Conservation (phyloP, 176 grass and related monocot genomes). For the Oryza meridionalis region DNA sequence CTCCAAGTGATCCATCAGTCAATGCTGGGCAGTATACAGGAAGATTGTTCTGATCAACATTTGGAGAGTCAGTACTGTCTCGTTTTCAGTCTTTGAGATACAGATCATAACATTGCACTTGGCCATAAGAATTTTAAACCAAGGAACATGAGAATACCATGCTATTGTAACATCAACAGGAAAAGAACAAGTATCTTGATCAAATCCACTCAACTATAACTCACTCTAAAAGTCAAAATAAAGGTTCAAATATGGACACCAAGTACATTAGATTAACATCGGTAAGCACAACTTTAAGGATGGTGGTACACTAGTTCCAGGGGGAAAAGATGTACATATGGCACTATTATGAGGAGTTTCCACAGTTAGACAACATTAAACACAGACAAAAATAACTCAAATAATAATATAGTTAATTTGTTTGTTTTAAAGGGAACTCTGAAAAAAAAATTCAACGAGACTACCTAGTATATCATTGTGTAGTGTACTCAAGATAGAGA, state of each 20-base stretch:
- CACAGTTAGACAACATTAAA: neutral
- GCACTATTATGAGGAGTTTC: neutral
- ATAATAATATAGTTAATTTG: neutral
- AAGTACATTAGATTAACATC: neutral
- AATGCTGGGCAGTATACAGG: slow-evolving; percentile 84
- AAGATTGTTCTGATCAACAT: slow-evolving; percentile 70
- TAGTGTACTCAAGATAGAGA: slow-evolving; percentile 17
- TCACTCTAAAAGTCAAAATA: neutral
- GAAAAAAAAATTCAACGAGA: neutral
- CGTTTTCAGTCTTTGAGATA: slow-evolving; percentile 6
- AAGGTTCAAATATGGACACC: slow-evolving; percentile 4
- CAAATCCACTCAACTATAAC: neutral
- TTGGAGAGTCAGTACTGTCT: slow-evolving; percentile 24
- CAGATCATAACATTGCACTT: neutral
- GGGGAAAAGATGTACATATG: neutral
- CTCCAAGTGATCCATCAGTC: slow-evolving; percentile 96
- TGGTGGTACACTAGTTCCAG: neutral
- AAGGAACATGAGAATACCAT: neutral
- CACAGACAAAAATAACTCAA: neutral
- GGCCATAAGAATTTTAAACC: neutral
- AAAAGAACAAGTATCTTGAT: neutral
- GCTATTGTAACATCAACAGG: neutral
- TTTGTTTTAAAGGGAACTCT: neutral
- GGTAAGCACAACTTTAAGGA: neutral
- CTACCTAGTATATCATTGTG: slow-evolving; percentile 4